Evolutionary conservation across 257 asterid species (phyloP), one percentile per base, ranked within the genome.

Genomic region (Solanum dulcamara): DNA sequence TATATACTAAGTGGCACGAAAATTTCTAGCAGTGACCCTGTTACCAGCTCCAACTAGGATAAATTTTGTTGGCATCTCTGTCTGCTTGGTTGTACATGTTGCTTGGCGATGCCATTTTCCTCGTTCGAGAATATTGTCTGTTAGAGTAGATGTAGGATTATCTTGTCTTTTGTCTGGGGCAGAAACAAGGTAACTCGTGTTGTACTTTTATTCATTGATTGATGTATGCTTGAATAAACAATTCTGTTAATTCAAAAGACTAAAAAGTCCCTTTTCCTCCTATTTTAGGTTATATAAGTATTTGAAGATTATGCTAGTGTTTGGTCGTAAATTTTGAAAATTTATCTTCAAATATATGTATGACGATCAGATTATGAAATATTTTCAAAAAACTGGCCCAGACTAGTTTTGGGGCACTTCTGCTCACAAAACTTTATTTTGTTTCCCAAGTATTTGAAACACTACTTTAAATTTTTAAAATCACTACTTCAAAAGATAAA

Each of bases 1-100:
- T 95, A 94, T 80, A 85, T 96, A 57, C 81, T 96, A 88, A 91
- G 97, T 44, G 99, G 99, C 86, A 94, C 91, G 42, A 91, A 94
- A 57, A 92, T 96, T 85, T 88, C 80, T 20, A 28, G 82, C 85
- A 50, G 40, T 33, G 85, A 85, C 30, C 86, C 30, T 85, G 48
- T 46, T 28, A 46, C 42, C 38, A 46, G 18, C 83, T 77, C 83
- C 26, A 46, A 46, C 42, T 77, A 77, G 28, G 42, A 46, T 46
- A 9, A 9, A 0, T 0, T 2, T 7, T 3, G 15, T 46, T 26
- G 83, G 24, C 28, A 28, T 48, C 83, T 77, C 80, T 35, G 42
- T 77, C 26, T 28, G 37, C 37, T 74, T 74, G 35, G 55, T 40
- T 74, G 81, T 75, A 42, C 35, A 75, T 42, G 81, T 42, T 1